These are phyloP conservation scores for Suillus fuscotomentosus DNA, from an alignment of 768 basidiomycete species.

Conservation along the genomic window DNA sequence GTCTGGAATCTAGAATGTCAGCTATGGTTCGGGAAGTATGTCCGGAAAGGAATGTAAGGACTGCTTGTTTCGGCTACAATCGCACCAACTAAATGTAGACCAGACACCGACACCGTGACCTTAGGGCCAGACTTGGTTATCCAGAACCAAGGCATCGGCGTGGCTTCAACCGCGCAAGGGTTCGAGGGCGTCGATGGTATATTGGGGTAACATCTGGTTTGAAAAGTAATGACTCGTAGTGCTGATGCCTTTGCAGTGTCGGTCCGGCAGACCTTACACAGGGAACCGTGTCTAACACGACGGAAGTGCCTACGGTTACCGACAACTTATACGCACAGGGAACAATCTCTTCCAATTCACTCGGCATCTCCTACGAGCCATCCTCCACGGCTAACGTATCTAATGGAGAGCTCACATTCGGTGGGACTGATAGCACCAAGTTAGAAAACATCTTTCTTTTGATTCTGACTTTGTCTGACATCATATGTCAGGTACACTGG, in stretches of 20 bases:
- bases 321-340: conserved; percentile 50
- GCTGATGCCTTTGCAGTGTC: conserved; percentile 26
- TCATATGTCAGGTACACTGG: conserved; percentile 23
- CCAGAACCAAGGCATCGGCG: conserved; percentile 42
- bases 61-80: not conserved
- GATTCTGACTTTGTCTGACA: not conserved
- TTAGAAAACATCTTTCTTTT: conserved; percentile 13
- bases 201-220: conserved; percentile 33
- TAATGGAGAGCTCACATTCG: conserved; percentile 55
- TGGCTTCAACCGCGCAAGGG: conserved; percentile 37
- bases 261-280: conserved; percentile 48
- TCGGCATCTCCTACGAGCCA: conserved; percentile 50
- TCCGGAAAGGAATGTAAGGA: conserved; percentile 48
- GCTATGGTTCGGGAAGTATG: conserved; percentile 55
- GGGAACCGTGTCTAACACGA: conserved; percentile 35
- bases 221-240: not conserved
- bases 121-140: conserved; percentile 38
- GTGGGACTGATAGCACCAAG: conserved; percentile 44
- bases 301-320: conserved; percentile 47
- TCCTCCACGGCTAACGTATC: conserved; percentile 31
- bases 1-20: conserved; percentile 37
- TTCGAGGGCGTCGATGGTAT: conserved; percentile 49
- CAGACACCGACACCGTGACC: conserved; percentile 45
- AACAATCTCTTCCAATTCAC: conserved; percentile 41
- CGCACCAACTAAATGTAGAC: not conserved